phyloP scores from a whole-genome alignment of 1,139 yeast species.

The Yamadazyma oceani region DNA sequence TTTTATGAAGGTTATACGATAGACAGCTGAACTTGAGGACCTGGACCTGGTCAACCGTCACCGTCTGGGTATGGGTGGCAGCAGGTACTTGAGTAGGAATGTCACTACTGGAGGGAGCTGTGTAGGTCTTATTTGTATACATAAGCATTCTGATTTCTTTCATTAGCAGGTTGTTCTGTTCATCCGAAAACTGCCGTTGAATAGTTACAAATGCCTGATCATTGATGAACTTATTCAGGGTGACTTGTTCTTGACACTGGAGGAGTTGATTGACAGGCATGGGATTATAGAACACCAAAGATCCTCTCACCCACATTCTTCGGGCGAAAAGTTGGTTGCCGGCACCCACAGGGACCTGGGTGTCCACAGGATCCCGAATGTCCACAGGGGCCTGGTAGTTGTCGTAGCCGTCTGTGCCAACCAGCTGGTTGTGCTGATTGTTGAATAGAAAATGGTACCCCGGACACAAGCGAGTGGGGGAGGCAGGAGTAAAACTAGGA shows the following conservation, averaged over 20 bases:
- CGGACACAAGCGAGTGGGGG: conserved; percentile 9
- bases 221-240: conserved; percentile 32
- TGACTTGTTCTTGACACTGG: conserved; percentile 47
- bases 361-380: no score
- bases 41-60: conserved; percentile 4
- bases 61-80: neutral
- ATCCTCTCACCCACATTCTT: conserved; percentile 84
- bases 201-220: conserved; percentile 46
- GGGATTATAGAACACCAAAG: conserved; percentile 39
- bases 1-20: conserved; percentile 78
- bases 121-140: conserved; percentile 33
- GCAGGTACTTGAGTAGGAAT: conserved; percentile 2
- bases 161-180: conserved; percentile 14
- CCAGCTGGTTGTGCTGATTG: conserved; percentile 44
- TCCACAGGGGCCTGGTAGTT: conserved; percentile 68
- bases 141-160: conserved; percentile 34
- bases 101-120: no score
- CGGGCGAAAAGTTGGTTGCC: conserved; percentile 44
- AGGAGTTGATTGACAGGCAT: conserved; percentile 34
- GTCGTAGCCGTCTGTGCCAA: conserved; percentile 81
- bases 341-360: no score
- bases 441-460: conserved; percentile 73
- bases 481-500: neutral
- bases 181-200: conserved; percentile 31
- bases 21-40: conserved; percentile 61